phyloP scores from a whole-genome alignment of 495 filamentous ascomycete species.

The Xylaria cubensis region DNA sequence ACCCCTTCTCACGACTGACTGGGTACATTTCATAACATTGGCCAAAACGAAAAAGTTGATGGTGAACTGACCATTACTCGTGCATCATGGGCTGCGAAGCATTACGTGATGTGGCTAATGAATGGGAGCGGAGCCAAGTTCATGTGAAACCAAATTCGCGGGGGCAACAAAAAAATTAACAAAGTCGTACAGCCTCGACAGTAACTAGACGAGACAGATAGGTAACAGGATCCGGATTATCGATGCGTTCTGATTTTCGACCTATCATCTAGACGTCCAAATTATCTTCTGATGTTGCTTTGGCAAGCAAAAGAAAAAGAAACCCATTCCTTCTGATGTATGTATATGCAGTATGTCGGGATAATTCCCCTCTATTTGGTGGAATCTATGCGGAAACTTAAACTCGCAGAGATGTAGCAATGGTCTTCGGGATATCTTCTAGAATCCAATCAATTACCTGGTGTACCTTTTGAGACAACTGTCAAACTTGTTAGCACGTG shows the following conservation, averaged over 20 bases:
- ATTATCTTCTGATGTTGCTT: background rate
- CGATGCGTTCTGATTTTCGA: background rate
- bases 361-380: background rate
- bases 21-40: background rate
- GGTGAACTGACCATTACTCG: slow-evolving; percentile 10
- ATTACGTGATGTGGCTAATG: slow-evolving; percentile 18
- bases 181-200: no score
- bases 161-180: background rate
- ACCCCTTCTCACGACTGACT: slow-evolving; percentile 18
- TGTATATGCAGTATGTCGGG: background rate
- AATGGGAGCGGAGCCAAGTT: background rate
- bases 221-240: slow-evolving; percentile 6
- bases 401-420: background rate
- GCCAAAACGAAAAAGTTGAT: background rate
- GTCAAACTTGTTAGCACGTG: slow-evolving; percentile 13
- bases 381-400: background rate
- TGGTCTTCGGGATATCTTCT: background rate
- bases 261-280: background rate
- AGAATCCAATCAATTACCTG: background rate
- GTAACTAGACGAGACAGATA: background rate
- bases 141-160: slow-evolving; percentile 5
- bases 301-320: background rate
- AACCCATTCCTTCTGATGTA: background rate
- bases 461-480: background rate
- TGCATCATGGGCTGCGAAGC: slow-evolving; percentile 5